These are phyloP conservation scores for Pharnaceum exiguum DNA, from an alignment of 148 eudicot genomes.

Conservation along the genomic window DNA sequence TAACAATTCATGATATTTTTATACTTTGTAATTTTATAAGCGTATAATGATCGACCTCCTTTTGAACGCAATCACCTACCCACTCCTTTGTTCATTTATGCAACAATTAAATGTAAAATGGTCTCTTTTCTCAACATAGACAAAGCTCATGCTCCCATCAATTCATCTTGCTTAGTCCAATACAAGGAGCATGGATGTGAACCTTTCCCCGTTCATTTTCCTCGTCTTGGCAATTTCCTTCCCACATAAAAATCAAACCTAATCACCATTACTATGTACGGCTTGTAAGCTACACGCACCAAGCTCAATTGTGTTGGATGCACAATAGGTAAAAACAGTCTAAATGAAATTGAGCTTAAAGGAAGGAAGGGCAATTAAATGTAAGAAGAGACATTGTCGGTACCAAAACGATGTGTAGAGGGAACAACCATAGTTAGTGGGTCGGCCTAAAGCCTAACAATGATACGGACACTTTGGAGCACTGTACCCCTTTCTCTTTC, in stretches of 20 bases:
- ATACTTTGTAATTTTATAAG: too few relatives aligned
- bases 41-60: neutral
- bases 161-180: too few relatives aligned
- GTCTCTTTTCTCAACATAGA: neutral
- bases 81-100: too few relatives aligned
- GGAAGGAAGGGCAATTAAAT: neutral
- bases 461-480: constrained; percentile 27
- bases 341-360: neutral
- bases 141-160: neutral
- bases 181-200: constrained; percentile 6
- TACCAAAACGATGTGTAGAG: constrained; percentile 22
- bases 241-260: neutral
- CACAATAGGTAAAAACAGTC: neutral
- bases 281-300: constrained; percentile 19
- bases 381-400: constrained; percentile 27
- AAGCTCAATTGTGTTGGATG: constrained; percentile 4
- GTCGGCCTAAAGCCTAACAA: constrained; percentile 33
- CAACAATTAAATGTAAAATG: neutral
- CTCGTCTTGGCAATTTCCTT: neutral
- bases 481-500: neutral
- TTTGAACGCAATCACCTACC: neutral
- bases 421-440: constrained; percentile 28
- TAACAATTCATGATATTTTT: too few relatives aligned
- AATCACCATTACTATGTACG: neutral
- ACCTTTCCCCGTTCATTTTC: neutral